phyloP scores from a whole-genome alignment of 2,329 filamentous ascomycete genomes.

The Monilinia fructicola region DNA sequence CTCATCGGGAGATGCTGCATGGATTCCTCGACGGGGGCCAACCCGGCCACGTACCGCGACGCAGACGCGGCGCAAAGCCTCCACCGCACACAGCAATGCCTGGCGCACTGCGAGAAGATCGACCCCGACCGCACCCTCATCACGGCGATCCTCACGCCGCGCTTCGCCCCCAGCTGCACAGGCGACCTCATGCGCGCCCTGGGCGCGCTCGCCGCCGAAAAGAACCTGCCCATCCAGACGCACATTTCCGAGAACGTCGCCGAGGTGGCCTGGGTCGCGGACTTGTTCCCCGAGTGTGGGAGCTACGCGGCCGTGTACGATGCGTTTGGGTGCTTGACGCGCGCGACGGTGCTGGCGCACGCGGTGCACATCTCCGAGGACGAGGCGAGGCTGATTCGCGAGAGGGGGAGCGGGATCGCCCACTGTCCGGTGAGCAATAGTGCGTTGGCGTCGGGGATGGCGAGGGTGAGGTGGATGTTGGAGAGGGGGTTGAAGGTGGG shows the following conservation, averaged over 20 bases:
- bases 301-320: conserved; percentile 83
- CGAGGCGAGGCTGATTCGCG: conserved; percentile 59
- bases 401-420: conserved; percentile 63
- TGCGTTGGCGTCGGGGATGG: conserved; percentile 75
- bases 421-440: conserved; percentile 90
- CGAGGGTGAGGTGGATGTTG: conserved; percentile 72
- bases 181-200: conserved; percentile 60
- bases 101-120: conserved; percentile 64
- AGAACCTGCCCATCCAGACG: conserved; percentile 73
- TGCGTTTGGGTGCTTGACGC: conserved; percentile 63
- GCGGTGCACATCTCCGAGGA: conserved; percentile 71
- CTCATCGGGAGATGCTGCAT: conserved; percentile 95
- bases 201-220: conserved; percentile 62
- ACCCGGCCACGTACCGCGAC: conserved; percentile 77
- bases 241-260: conserved; percentile 81
- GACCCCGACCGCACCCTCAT: conserved; percentile 68
- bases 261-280: conserved; percentile 69
- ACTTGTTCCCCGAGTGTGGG: conserved; percentile 63
- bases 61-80: conserved; percentile 59
- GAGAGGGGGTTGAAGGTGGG: conserved; percentile 76
- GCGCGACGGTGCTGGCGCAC: conserved; percentile 80
- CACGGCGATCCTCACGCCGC: conserved; percentile 75
- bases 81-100: conserved; percentile 55
- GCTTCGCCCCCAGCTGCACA: conserved; percentile 65
- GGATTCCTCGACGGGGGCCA: conserved; percentile 62